Evolutionary conservation across 208 protist species (phyloP).

Genomic region (Trypanosomatidae sp.): DNA sequence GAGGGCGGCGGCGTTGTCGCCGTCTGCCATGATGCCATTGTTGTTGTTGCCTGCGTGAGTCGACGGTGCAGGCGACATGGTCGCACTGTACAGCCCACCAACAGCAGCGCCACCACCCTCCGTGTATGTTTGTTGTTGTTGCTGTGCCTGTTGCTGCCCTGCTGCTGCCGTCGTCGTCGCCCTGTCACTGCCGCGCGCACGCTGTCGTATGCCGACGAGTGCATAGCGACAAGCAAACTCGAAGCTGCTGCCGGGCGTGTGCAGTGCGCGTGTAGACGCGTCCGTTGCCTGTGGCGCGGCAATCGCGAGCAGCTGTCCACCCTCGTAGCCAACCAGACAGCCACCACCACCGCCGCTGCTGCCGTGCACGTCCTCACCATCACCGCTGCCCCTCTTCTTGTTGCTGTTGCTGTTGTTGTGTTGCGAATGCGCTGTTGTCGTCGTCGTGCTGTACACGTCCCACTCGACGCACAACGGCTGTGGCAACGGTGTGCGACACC

Average conservation of each 20-base stretch:
- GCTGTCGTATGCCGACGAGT: constrained; percentile 67
- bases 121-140: no score
- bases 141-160: no score
- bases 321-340: constrained; percentile 55
- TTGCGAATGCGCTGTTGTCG: not conserved
- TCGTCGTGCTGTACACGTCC: constrained; percentile 14
- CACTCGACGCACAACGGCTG: constrained; percentile 47
- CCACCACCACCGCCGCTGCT: constrained; percentile 13
- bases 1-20: no score
- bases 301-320: constrained; percentile 59
- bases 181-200: constrained; percentile 27
- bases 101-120: no score
- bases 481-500: constrained; percentile 41
- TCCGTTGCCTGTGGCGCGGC: constrained; percentile 15
- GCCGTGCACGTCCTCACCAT: not conserved
- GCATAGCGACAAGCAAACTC: constrained; percentile 46
- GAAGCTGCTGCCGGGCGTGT: constrained; percentile 39
- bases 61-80: no score
- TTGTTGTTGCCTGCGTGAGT: no score
- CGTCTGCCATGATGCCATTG: no score
- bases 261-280: constrained; percentile 48
- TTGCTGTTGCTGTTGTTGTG: not conserved
- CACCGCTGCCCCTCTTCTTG: not conserved
- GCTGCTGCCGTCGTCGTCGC: constrained; percentile 43
- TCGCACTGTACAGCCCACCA: no score